Base-by-base conservation (phyloP, 2,329 filamentous ascomycete genomes). In the Phaeosphaeriaceae sp. region DNA sequence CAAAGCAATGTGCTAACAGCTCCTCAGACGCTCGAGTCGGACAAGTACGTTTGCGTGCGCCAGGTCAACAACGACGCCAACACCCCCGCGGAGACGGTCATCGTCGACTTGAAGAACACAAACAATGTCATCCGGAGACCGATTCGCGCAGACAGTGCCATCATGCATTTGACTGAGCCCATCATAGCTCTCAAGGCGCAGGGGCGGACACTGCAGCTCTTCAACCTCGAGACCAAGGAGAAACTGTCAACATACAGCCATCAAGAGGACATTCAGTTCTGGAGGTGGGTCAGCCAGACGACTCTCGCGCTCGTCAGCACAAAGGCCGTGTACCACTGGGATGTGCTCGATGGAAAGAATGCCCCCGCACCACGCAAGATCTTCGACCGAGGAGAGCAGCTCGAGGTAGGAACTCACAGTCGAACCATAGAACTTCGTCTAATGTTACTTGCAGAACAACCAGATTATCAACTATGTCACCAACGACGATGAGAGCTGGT, bases 401-500 rank as follows among this genome's bases (percentile, higher is more conserved):
- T 99, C 56, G 87, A 86, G 70, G 92, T 95, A 85, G 68, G 90
- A 83, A 22, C 21, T 45, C 20, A 11, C 27, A 40, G 45, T 50
- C 51, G 25, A 24, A 47, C 22, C 48, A 21, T 27, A 1, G 19
- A 31, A 19, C 19, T 48, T 22, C 5, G 24, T 47, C 63, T 64
- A 54, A 67, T 58, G 53, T 51, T 21, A 11, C 46, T 3, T 61
- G 41, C 71, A 96, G 92, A 91, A 90, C 66, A 96, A 92, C 81
- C 95, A 99, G 87, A 99, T 99, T 80, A 99, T 99, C 87, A 99
- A 98, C 83, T 99, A 99, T 82, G 92, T 94, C 69, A 91, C 96
- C 70, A 97, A 94, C 79, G 88, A 89, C 65, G 94, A 99, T 66
- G 92, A 93, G 77, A 97, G 97, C 81, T 99, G 95, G 95, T 96